Percentiles rank a stretch among this genome's conserved stretches.
Evolutionary conservation across 768 basidiomycete genomes (phyloP).

Genomic region (Pleurotus cornucopiae): DNA sequence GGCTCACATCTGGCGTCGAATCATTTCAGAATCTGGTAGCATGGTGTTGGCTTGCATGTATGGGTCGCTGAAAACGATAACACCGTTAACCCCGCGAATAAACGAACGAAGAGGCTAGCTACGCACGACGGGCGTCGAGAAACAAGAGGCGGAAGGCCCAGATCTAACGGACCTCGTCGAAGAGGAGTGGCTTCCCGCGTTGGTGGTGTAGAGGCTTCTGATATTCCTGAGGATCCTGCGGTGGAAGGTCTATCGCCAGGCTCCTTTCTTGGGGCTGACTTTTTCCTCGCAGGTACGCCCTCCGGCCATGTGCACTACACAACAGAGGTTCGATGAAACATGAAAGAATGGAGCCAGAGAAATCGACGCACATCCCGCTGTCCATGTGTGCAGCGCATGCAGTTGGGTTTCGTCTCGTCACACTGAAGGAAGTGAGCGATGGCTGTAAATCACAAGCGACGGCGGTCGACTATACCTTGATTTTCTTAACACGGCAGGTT

Average conservation of each 20-base stretch:
- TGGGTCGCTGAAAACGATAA: constrained; percentile 32
- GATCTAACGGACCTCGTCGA: constrained; percentile 40
- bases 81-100: constrained; percentile 11
- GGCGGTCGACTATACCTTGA: constrained; percentile 61
- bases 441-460: neutral
- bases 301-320: constrained; percentile 82
- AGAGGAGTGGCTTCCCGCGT: constrained; percentile 66
- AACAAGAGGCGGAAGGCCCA: constrained; percentile 35
- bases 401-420: constrained; percentile 86
- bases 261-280: constrained; percentile 53
- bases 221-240: constrained; percentile 69
- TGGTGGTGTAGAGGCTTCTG: constrained; percentile 70
- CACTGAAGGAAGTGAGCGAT: constrained; percentile 45
- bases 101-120: constrained; percentile 7
- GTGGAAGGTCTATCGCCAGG: constrained; percentile 69
- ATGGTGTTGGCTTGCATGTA: constrained; percentile 41
- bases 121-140: constrained; percentile 37
- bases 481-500: constrained; percentile 91
- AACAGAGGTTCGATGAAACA: neutral
- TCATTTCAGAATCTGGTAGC: constrained; percentile 37
- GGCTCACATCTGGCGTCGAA: constrained; percentile 46
- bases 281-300: constrained; percentile 68
- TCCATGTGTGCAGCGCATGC: constrained; percentile 82
- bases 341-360: neutral
- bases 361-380: constrained; percentile 65